Evolutionary conservation across 225 moss, liverwort and hornwort genomes (phyloP).

Genomic region (Straminergon stramineum): DNA sequence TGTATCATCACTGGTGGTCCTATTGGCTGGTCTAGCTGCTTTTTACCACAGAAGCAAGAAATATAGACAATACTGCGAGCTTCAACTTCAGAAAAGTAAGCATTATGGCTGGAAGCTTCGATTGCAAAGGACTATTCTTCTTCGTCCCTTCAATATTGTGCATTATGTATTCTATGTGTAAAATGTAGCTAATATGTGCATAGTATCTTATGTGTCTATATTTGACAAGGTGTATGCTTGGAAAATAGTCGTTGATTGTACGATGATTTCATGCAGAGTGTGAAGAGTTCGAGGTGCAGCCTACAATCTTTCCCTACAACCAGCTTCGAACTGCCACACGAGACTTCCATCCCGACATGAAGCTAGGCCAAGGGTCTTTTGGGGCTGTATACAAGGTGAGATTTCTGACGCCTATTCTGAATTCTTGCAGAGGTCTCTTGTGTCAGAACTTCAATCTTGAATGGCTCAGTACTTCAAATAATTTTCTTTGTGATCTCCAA

Average conservation of each 20-base stretch:
- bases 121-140: neutral
- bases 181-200: neutral
- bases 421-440: neutral
- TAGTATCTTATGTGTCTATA: accelerated
- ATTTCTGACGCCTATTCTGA: too few species aligned
- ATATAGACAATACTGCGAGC: neutral
- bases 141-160: neutral
- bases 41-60: neutral
- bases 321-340: neutral
- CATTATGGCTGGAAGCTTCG: neutral
- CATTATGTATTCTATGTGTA: too few species aligned
- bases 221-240: neutral
- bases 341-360: neutral
- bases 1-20: neutral
- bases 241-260: neutral
- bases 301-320: neutral
- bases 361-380: neutral
- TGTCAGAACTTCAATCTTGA: too few species aligned
- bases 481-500: too few species aligned
- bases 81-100: slow-evolving; percentile 15
- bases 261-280: neutral
- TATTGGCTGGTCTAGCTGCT: neutral
- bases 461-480: too few species aligned
- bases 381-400: neutral
- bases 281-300: neutral